A percentile compares a stretch with the other conserved stretches of the same genome.
These are phyloP conservation scores for Acacia concinna DNA, from an alignment of 331 rosid species.

Conservation along the genomic window DNA sequence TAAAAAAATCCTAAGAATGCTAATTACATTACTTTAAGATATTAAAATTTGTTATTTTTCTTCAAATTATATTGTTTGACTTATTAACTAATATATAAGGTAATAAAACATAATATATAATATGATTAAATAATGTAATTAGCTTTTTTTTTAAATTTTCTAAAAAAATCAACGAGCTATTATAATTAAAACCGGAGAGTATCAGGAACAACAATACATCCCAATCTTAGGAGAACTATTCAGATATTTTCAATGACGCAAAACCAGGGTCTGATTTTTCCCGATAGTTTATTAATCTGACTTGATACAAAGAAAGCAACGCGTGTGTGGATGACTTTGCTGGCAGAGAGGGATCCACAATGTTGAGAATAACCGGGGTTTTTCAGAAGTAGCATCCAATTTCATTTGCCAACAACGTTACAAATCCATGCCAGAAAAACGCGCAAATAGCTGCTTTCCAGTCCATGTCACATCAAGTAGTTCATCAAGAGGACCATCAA, in stretches of 20 bases:
- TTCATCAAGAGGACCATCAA: conserved; percentile 52
- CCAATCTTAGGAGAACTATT: background rate
- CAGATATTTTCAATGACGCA: background rate
- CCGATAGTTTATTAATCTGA: background rate
- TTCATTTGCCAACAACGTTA: conserved; percentile 31
- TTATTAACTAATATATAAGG: too few relatives aligned
- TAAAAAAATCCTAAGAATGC: too few relatives aligned
- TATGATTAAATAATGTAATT: too few relatives aligned
- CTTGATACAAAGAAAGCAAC: conserved; percentile 2
- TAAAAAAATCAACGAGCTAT: too few relatives aligned
- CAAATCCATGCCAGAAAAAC: conserved; percentile 40
- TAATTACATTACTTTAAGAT: too few relatives aligned
- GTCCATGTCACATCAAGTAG: conserved; percentile 65
- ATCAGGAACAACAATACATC: too few relatives aligned
- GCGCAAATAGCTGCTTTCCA: conserved; percentile 55
- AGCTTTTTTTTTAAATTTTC: too few relatives aligned
- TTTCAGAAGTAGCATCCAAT: background rate
- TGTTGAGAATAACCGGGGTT: background rate
- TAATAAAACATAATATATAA: too few relatives aligned
- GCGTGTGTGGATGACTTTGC: background rate
- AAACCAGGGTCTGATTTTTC: background rate
- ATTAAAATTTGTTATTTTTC: too few relatives aligned
- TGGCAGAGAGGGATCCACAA: background rate
- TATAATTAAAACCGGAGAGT: too few relatives aligned
- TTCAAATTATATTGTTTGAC: too few relatives aligned